These are phyloP conservation scores for Blastocystis sp. DNA, from an alignment of 352 stramenopile genomes.

Conservation along the genomic window DNA sequence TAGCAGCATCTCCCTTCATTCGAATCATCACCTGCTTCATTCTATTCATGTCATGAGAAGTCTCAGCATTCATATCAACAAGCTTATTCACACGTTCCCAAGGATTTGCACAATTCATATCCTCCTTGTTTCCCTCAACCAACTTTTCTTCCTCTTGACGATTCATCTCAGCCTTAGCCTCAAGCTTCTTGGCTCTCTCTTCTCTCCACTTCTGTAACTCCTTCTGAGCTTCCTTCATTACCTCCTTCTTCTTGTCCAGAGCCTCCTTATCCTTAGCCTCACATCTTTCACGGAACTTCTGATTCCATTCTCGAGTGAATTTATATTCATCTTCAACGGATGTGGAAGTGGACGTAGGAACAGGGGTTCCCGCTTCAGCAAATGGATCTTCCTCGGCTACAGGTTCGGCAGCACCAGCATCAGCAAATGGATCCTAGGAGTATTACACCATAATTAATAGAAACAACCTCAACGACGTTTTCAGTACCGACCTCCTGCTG, in stretches of 20 bases:
- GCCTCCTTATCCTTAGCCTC: constrained; percentile 61
- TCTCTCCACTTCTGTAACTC: constrained; percentile 68
- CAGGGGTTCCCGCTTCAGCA: neutral
- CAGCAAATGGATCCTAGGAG: constrained; percentile 61
- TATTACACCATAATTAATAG: neutral
- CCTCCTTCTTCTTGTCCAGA: constrained; percentile 65
- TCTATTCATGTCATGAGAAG: constrained; percentile 39
- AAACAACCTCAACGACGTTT: constrained; percentile 1
- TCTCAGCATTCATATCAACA: constrained; percentile 65
- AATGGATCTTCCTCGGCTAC: constrained; percentile 55
- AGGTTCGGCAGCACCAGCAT: neutral
- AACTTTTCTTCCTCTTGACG: constrained; percentile 65
- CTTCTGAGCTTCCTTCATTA: constrained; percentile 60
- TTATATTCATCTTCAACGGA: constrained; percentile 65
- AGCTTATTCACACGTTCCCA: constrained; percentile 70
- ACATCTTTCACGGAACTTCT: constrained; percentile 65
- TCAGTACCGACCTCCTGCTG: neutral
- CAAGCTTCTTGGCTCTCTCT: constrained; percentile 63
- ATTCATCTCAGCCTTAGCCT: constrained; percentile 61
- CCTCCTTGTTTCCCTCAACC: constrained; percentile 64
- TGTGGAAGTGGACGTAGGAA: neutral
- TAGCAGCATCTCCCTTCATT: constrained; percentile 69
- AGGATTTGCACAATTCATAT: constrained; percentile 64
- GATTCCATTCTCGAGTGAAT: constrained; percentile 65
- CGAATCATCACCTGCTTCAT: constrained; percentile 70